Conservation (phyloP, 2,329 filamentous ascomycete genomes). For the Ophiostoma sp. region DNA sequence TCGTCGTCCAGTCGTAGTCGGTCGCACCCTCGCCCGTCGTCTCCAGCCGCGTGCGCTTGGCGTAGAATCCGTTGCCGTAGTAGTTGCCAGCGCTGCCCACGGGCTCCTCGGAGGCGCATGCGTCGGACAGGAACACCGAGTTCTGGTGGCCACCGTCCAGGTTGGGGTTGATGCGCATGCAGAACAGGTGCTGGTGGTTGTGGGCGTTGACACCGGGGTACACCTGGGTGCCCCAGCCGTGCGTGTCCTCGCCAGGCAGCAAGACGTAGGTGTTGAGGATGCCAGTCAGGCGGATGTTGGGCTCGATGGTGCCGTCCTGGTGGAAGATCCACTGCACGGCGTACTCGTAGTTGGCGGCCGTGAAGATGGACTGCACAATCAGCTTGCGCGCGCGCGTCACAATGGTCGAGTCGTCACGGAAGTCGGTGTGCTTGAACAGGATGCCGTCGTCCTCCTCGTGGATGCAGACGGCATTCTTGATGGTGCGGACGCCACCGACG, state of each 20-base stretch:
- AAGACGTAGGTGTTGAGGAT: conserved; percentile 90
- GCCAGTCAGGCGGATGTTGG: conserved; percentile 85
- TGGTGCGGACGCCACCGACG: conserved; percentile 64
- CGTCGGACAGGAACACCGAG: conserved; percentile 78
- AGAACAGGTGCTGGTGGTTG: conserved; percentile 95
- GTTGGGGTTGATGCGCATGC: conserved; percentile 78
- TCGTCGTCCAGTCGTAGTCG: conserved; percentile 75
- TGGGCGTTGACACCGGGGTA: conserved; percentile 89
- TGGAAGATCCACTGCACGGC: conserved; percentile 34
- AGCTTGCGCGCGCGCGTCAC: conserved; percentile 82
- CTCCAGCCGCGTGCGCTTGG: conserved; percentile 71
- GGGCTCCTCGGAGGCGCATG: conserved; percentile 61
- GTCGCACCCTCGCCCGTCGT: conserved; percentile 64
- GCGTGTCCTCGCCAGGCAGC: conserved; percentile 70
- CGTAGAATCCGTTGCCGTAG: conserved; percentile 87
- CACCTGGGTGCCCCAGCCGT: conserved; percentile 87
- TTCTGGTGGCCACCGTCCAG: conserved; percentile 81
- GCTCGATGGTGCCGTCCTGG: conserved; percentile 85
- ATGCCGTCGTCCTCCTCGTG: conserved; percentile 91
- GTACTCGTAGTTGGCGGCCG: conserved; percentile 94
- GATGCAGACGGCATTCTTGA: conserved; percentile 92
- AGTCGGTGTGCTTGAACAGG: conserved; percentile 90
- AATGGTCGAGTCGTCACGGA: conserved; percentile 79
- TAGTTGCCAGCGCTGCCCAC: conserved; percentile 77
- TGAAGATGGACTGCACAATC: conserved; percentile 86